Evolutionary conservation across 768 basidiomycete species (phyloP).

Genomic region (Pleurotus tuber-regium): DNA sequence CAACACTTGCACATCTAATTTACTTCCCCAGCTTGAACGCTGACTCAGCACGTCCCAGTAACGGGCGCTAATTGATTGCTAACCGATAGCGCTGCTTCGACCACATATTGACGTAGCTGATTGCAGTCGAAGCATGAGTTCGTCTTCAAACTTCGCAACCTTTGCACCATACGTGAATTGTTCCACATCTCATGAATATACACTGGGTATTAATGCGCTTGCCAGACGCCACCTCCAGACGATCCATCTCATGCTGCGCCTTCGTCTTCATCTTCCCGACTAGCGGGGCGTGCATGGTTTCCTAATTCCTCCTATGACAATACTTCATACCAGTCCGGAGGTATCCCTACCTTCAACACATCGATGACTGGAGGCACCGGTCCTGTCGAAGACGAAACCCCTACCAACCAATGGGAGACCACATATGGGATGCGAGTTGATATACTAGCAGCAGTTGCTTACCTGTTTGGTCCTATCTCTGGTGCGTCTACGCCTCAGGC

Average conservation of each 20-base stretch:
- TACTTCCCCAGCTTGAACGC: too few relatives aligned
- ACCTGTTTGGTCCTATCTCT: slow-evolving; percentile 68
- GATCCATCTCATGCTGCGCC: slow-evolving; percentile 32
- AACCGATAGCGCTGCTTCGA: too few relatives aligned
- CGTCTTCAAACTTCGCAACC: slow-evolving; percentile 42
- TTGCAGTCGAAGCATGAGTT: slow-evolving; percentile 30
- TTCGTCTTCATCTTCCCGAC: slow-evolving; percentile 24
- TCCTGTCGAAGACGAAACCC: slow-evolving; percentile 37
- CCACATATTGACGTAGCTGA: too few relatives aligned
- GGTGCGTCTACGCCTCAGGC: slow-evolving; percentile 41
- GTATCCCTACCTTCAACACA: slow-evolving; percentile 52
- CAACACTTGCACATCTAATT: too few relatives aligned
- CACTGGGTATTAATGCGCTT: not conserved
- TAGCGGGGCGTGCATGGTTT: slow-evolving; percentile 50
- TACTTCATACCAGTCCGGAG: slow-evolving; percentile 71
- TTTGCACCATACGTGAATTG: slow-evolving; percentile 59
- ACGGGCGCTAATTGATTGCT: too few relatives aligned
- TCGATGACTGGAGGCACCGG: slow-evolving; percentile 36
- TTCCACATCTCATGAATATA: not conserved
- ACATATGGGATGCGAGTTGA: slow-evolving; percentile 66
- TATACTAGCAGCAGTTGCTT: slow-evolving; percentile 59
- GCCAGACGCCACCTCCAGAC: slow-evolving; percentile 58
- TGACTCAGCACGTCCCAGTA: slow-evolving; percentile 18
- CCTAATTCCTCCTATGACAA: slow-evolving; percentile 28
- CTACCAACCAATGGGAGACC: slow-evolving; percentile 68